Conservation (phyloP, 306 rosid genomes). For the Prunus dulcis region DNA sequence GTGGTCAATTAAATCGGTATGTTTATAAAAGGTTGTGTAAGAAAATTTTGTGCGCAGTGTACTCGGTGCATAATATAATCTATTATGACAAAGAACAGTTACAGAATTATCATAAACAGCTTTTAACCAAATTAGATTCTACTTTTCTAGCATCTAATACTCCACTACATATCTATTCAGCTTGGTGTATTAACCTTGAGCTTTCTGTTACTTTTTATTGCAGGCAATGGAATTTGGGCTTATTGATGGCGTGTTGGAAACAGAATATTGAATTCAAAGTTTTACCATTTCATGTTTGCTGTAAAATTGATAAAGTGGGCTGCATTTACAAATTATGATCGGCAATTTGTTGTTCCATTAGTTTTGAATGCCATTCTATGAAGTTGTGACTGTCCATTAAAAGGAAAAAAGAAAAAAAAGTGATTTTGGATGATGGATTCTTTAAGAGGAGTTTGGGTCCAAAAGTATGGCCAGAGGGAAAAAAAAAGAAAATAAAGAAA, state of each 20-base stretch:
- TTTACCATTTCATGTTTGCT: not conserved
- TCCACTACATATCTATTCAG: not conserved
- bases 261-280: conserved; percentile 58
- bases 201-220: conserved; percentile 19
- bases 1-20: not conserved
- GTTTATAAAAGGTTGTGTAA: not conserved
- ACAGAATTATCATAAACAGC: not conserved
- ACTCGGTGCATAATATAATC: not conserved
- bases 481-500: no score
- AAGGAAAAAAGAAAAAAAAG: no score
- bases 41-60: conserved; percentile 3
- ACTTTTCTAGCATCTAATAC: not conserved
- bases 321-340: not conserved
- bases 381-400: no score
- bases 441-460: no score
- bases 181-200: not conserved
- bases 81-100: not conserved
- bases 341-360: no score
- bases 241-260: conserved; percentile 82
- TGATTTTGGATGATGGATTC: no score
- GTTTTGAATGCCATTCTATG: no score
- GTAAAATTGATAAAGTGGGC: not conserved
- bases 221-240: conserved; percentile 97
- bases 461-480: no score
- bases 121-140: not conserved